phyloP scores from a whole-genome alignment of 306 rosid species.

The Prosopis cineraria region DNA sequence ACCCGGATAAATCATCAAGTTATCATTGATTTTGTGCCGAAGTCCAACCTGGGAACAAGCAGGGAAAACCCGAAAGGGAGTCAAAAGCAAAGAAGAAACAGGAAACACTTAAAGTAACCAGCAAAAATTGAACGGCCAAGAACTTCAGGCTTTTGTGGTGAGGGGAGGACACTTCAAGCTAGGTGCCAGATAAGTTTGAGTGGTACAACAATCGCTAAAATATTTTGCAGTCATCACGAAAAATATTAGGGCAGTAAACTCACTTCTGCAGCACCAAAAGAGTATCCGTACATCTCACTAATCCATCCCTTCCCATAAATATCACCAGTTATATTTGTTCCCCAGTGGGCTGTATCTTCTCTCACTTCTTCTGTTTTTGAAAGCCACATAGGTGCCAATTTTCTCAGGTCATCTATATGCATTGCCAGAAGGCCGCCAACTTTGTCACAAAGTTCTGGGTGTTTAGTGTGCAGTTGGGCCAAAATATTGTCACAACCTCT shows the following conservation, averaged over 20 bases:
- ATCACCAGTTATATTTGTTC: constrained; percentile 91
- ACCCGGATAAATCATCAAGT: constrained; percentile 97
- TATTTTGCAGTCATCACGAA: neutral
- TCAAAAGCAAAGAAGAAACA: constrained; percentile 9
- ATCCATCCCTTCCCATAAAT: constrained; percentile 93
- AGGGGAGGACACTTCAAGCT: neutral
- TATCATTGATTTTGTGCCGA: constrained; percentile 93
- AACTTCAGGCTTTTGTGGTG: too few species aligned
- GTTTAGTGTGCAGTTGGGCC: constrained; percentile 84
- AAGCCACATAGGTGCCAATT: constrained; percentile 98
- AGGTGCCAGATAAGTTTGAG: constrained; percentile 7
- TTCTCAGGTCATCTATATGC: constrained; percentile 91
- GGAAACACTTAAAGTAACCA: constrained; percentile 28
- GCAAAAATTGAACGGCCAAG: constrained; percentile 19
- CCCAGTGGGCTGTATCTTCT: constrained; percentile 92
- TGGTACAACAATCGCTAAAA: neutral
- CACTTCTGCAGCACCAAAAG: constrained; percentile 98
- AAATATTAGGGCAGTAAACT: constrained; percentile 35
- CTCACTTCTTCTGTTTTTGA: constrained; percentile 97
- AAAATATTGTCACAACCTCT: constrained; percentile 90
- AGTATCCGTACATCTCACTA: constrained; percentile 99
- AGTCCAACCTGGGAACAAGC: constrained; percentile 73
- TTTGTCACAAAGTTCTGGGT: constrained; percentile 93
- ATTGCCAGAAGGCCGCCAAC: constrained; percentile 95
- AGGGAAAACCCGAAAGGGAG: constrained; percentile 11